Conservation (phyloP, 441 rosid species). For the Aleurites moluccanus region DNA sequence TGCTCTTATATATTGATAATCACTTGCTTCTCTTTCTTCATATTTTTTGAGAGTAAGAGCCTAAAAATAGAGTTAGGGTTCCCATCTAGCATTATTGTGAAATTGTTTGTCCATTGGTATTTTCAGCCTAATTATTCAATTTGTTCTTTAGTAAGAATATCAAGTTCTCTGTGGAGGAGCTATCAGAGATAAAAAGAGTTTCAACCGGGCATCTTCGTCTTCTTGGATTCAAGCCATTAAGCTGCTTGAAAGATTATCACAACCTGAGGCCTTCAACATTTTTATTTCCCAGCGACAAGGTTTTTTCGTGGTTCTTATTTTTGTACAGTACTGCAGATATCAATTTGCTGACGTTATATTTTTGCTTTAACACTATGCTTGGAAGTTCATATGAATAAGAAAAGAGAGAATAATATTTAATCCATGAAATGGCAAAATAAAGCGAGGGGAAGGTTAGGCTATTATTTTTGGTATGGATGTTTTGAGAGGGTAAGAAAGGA, state of each 20-base stretch:
- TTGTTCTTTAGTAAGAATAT: slow-evolving; percentile 52
- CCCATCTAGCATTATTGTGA: not conserved
- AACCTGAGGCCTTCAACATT: slow-evolving; percentile 93
- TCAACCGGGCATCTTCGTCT: slow-evolving; percentile 67
- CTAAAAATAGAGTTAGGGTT: not conserved
- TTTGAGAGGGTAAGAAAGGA: no score
- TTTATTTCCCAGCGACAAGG: slow-evolving; percentile 91
- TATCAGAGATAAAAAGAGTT: slow-evolving; percentile 73
- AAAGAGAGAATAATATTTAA: no score
- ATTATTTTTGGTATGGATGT: no score
- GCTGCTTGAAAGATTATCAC: slow-evolving; percentile 89
- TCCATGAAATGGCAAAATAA: no score
- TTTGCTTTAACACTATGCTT: not conserved
- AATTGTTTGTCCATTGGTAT: slow-evolving; percentile 17
- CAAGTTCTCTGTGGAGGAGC: slow-evolving; percentile 62
- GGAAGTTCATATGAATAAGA: no score
- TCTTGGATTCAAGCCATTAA: slow-evolving; percentile 93
- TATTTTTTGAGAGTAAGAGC: not conserved
- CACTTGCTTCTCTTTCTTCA: not conserved
- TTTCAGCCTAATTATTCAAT: slow-evolving; percentile 21
- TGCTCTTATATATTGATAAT: not conserved
- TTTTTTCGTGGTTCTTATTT: slow-evolving; percentile 27
- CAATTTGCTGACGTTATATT: not conserved
- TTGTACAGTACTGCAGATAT: slow-evolving; percentile 5
- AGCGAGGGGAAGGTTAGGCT: no score